Evolutionary conservation across 2,329 filamentous ascomycete genomes (phyloP).

Genomic region (Aspergillus sp.): DNA sequence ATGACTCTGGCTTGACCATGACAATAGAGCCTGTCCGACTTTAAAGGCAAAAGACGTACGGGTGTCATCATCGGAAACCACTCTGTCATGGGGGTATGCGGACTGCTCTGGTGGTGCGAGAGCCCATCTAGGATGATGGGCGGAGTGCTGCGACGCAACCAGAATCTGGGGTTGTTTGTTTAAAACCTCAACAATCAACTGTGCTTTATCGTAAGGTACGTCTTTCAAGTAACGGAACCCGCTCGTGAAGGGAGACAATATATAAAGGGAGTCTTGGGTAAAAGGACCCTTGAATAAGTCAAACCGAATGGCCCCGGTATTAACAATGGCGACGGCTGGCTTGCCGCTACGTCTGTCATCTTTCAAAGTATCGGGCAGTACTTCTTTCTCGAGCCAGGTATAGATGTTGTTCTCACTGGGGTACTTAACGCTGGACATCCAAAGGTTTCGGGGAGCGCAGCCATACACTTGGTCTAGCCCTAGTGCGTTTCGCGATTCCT

Average conservation of each 20-base stretch:
- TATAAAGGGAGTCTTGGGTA: constrained; percentile 77
- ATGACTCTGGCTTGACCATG: constrained; percentile 9
- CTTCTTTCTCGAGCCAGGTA: constrained; percentile 67
- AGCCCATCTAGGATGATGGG: constrained; percentile 15
- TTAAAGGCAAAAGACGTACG: constrained; percentile 5
- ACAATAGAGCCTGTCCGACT: constrained; percentile 25
- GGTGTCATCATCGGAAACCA: constrained; percentile 10
- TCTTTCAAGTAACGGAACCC: constrained; percentile 69
- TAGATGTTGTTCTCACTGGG: constrained; percentile 70
- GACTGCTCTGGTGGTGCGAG: constrained; percentile 44
- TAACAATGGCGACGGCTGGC: constrained; percentile 65
- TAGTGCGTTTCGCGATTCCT: constrained; percentile 61
- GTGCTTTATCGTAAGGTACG: constrained; percentile 71
- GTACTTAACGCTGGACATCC: constrained; percentile 74
- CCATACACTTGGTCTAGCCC: constrained; percentile 68
- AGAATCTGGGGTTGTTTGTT: constrained; percentile 53
- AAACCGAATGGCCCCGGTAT: constrained; percentile 88
- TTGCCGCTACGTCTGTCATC: constrained; percentile 53
- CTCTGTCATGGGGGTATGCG: constrained; percentile 17
- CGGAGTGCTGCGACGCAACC: constrained; percentile 8
- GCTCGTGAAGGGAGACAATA: constrained; percentile 82
- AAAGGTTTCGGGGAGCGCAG: constrained; percentile 74
- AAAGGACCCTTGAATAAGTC: constrained; percentile 92
- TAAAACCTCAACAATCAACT: constrained; percentile 55
- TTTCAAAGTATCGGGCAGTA: constrained; percentile 62